Evolutionary conservation across 495 filamentous ascomycete species (phyloP), one percentile per base, ranked within the genome.

Genomic region (Zalerion maritima): DNA sequence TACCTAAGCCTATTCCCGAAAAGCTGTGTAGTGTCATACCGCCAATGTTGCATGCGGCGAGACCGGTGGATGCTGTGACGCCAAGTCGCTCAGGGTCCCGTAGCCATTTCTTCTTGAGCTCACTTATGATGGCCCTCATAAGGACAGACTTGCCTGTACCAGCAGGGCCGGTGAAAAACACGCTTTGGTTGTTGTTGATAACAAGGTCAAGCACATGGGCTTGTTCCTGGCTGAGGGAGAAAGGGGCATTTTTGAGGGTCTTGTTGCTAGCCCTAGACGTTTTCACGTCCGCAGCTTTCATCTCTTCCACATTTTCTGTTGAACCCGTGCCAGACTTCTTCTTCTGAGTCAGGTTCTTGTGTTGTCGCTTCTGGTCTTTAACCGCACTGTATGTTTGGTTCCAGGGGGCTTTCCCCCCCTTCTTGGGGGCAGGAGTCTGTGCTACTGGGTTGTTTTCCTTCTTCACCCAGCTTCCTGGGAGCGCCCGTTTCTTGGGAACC

Each of bases 131-230:
- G 36, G 89, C 73, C 34, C 89, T 69, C 64, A 97, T 78, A 26
- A 97, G 60, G 2, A 96, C 89, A 1, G 89, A 97, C 57, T 97
- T 97, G 37, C 89, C 89, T 13, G 89, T 97, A 49, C 89, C 89
- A 32, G 89, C 89, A 23, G 89, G 92, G 33, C 89, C 89, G 2
- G 89, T 97, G 54, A 96, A 97, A 62, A 97, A 97, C 3, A 94
- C 86, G 41, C 89, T 94, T 45, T 84, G 79, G 18, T 62, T 58
- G 20, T 76, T 47, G 3, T 85, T 65, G 2, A 80, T 60, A 14
- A 96, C 84, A 9, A 92, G 54, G 10, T 79, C 67, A 30, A 87
- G 60, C n/a, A 97, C 82, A 35, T 76, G 69, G 24, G 63, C 59
- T 50, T 97, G 89, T 48, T 97, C 89, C 2, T 77, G 66, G 47